Evolutionary conservation across 2,329 filamentous ascomycete species (phyloP).

Genomic region (Talaromyces sp.): DNA sequence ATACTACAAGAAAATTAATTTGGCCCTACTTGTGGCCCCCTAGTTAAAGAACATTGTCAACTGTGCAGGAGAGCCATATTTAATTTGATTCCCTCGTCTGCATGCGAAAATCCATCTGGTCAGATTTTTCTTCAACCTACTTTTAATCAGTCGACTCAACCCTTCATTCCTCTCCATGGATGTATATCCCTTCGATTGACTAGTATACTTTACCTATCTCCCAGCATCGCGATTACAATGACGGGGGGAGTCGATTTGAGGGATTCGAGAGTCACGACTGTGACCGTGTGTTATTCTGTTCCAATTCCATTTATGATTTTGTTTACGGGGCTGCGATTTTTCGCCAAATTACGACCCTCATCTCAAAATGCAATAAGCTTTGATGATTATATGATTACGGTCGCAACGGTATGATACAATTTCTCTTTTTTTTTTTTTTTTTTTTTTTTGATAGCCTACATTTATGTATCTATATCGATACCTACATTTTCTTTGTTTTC

Average conservation of each 20-base stretch:
- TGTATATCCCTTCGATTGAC: not conserved
- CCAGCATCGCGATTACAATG: not conserved
- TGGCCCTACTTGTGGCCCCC: no score
- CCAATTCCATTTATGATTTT: constrained; percentile 18
- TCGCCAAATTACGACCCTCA: constrained; percentile 10
- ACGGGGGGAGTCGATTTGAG: constrained; percentile 3
- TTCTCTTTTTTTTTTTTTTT: no score
- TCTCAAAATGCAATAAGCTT: constrained; percentile 8
- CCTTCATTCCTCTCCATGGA: constrained; percentile 1
- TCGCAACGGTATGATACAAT: constrained; percentile 11
- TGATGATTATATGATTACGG: constrained; percentile 18
- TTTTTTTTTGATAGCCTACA: no score
- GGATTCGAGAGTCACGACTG: constrained; percentile 9
- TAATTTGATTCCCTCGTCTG: no score
- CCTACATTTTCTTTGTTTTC: no score
- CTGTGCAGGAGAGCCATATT: no score
- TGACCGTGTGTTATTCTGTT: constrained; percentile 14
- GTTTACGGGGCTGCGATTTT: constrained; percentile 15
- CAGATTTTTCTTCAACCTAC: not conserved
- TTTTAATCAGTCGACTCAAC: not conserved
- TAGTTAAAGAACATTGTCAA: no score
- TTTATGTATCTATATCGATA: no score
- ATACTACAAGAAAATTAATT: no score
- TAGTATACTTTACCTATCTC: not conserved
- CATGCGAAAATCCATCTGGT: no score